Conservation (phyloP, 2,329 filamentous ascomycete species). For the Trichoderma hamatum region DNA sequence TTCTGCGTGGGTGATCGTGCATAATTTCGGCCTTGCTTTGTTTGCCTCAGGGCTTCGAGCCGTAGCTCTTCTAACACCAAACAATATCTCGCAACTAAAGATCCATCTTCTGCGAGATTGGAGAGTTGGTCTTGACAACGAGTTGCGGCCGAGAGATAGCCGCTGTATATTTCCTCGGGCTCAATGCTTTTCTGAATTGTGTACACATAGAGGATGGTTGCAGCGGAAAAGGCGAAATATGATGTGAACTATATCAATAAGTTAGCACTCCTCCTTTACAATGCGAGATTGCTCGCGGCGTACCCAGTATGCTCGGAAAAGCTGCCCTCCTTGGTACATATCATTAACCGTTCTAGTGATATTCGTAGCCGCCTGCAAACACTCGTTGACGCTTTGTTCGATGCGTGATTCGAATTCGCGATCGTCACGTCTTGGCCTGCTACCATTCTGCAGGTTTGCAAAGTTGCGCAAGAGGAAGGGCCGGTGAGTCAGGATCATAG, state of each 20-base stretch:
- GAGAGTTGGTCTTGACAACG: constrained; percentile 18
- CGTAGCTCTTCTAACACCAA: constrained; percentile 15
- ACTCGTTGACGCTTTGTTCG: constrained; percentile 15
- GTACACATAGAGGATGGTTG: constrained; percentile 12
- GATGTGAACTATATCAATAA: constrained; percentile 3
- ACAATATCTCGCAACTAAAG: constrained; percentile 10
- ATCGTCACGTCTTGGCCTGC: constrained; percentile 13
- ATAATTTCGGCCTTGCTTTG: constrained; percentile 6
- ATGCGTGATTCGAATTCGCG: constrained; percentile 10
- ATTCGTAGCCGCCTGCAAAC: constrained; percentile 8
- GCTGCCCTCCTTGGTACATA: constrained; percentile 17
- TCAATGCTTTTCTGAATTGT: constrained; percentile 22
- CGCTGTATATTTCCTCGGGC: not conserved
- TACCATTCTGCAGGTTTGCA: constrained; percentile 18
- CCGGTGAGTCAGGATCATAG: constrained; percentile 20
- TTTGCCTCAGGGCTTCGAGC: constrained; percentile 15
- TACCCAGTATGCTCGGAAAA: constrained; percentile 23
- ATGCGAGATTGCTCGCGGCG: no score
- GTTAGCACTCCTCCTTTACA: not conserved
- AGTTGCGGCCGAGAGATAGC: constrained; percentile 4
- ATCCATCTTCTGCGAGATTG: constrained; percentile 12
- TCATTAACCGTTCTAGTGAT: constrained; percentile 21
- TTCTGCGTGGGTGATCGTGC: constrained; percentile 9
- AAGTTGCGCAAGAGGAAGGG: constrained; percentile 19
- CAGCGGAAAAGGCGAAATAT: constrained; percentile 20